Evolutionary conservation across 192 early-diverging fungal genomes (phyloP).

Genomic region (Podila verticillata): DNA sequence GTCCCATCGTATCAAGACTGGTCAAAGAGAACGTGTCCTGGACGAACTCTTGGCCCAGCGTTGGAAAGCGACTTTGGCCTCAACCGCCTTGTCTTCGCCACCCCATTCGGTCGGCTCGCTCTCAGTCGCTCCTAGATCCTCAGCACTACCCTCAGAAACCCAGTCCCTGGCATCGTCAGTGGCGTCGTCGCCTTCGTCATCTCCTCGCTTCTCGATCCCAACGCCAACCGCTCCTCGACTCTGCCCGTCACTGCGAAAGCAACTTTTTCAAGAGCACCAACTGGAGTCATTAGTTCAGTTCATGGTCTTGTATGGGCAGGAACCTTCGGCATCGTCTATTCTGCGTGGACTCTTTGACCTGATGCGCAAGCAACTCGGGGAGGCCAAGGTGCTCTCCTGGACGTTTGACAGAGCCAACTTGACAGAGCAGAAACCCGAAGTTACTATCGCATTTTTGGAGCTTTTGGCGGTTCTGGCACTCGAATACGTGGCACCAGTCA

Average conservation of each 20-base stretch:
- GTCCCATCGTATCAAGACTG: conserved; percentile 35
- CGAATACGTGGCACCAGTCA: conserved; percentile 5
- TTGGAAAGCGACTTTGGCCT: conserved; percentile 12
- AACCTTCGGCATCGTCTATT: conserved; percentile 31
- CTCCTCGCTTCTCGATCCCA: background rate
- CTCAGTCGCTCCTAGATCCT: background rate
- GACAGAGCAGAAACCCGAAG: conserved; percentile 41
- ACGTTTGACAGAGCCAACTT: conserved; percentile 42
- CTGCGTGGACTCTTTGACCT: conserved; percentile 31
- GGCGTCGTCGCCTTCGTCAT: conserved; percentile 1
- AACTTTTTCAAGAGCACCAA: conserved; percentile 37
- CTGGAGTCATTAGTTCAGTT: conserved; percentile 32
- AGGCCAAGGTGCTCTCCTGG: conserved; percentile 20
- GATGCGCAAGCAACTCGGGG: conserved; percentile 21
- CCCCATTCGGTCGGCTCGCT: conserved; percentile 23
- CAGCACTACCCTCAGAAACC: background rate
- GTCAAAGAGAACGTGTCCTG: conserved; percentile 21
- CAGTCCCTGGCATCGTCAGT: background rate
- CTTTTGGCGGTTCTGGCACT: conserved; percentile 27
- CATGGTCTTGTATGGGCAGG: conserved; percentile 19
- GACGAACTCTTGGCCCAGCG: conserved; percentile 24
- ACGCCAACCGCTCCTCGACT: background rate
- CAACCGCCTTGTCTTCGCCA: conserved; percentile 5
- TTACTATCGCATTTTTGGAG: conserved; percentile 34
- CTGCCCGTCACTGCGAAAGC: conserved; percentile 13